A percentile compares a stretch with the other conserved stretches of the same genome.
Conservation (phyloP, 768 basidiomycete genomes). For the Lactarius pseudohatsudake region DNA sequence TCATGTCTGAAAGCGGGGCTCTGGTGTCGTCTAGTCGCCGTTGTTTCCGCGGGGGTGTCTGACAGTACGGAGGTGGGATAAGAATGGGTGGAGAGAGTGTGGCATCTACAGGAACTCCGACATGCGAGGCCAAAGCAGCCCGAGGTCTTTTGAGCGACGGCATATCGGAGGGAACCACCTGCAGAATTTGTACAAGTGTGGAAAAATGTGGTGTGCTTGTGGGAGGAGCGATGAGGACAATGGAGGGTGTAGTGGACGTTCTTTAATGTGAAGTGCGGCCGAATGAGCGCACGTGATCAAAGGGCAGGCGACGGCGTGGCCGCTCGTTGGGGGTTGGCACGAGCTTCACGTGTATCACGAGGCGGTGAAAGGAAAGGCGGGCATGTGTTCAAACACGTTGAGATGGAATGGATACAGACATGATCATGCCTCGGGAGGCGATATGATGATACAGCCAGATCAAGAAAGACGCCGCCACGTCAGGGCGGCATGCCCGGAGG, state of each 20-base stretch:
- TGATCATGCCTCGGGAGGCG: constrained; percentile 20
- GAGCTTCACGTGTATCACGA: constrained; percentile 26
- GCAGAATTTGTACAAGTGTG: constrained; percentile 19
- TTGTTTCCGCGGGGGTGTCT: constrained; percentile 23
- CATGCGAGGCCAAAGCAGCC: constrained; percentile 4
- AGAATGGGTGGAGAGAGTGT: constrained; percentile 10
- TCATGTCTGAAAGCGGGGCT: constrained; percentile 26
- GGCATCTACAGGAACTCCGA: constrained; percentile 23
- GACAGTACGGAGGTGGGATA: constrained; percentile 21
- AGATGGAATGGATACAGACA: constrained; percentile 25
- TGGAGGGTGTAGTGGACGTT: constrained; percentile 20
- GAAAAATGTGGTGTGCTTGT: constrained; percentile 25
- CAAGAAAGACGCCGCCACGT: constrained; percentile 5
- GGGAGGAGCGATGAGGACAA: constrained; percentile 25
- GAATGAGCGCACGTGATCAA: constrained; percentile 21
- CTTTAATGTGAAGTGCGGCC: constrained; percentile 28
- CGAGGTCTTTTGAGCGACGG: constrained; percentile 27
- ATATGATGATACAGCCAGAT: constrained; percentile 19
- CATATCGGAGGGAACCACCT: constrained; percentile 18
- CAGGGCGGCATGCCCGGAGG: neutral
- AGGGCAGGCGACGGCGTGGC: constrained; percentile 27
- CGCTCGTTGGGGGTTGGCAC: constrained; percentile 11
- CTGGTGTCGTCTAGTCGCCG: constrained; percentile 21
- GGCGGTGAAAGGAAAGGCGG: constrained; percentile 18
- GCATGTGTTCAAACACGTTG: constrained; percentile 24